These are phyloP conservation scores for Scheffersomyces amazonensis DNA, from an alignment of 805 yeast genomes.

Conservation along the genomic window DNA sequence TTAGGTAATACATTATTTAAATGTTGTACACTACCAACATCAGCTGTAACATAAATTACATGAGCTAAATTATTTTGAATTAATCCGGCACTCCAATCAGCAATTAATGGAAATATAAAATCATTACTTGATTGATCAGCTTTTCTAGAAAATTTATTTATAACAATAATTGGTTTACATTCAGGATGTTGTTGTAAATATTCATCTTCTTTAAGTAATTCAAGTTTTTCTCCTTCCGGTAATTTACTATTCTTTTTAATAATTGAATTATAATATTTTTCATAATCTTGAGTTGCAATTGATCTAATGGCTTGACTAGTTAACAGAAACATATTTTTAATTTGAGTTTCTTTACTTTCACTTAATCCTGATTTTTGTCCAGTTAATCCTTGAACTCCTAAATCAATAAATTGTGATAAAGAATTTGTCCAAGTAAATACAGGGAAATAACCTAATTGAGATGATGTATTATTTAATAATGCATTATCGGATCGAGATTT, in stretches of 20 bases:
- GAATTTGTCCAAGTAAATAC: conserved; percentile 90
- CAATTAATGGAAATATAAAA: conserved; percentile 67
- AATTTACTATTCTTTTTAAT: conserved; percentile 15
- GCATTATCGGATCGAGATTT: conserved; percentile 73
- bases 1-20: conserved; percentile 77
- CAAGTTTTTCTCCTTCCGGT: conserved; percentile 16
- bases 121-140: conserved; percentile 49
- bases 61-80: conserved; percentile 81
- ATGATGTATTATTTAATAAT: conserved; percentile 65
- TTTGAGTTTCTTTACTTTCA: conserved; percentile 77
- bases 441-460: conserved; percentile 86
- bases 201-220: conserved; percentile 67
- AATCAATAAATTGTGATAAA: conserved; percentile 73
- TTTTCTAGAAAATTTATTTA: conserved; percentile 66
- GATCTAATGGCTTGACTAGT: conserved; percentile 72
- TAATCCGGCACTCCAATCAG: conserved; percentile 86
- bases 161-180: conserved; percentile 79
- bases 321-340: conserved; percentile 73
- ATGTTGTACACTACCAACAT: conserved; percentile 69
- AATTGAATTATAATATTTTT: conserved; percentile 22
- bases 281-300: conserved; percentile 40
- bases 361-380: conserved; percentile 92
- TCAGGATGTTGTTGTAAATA: conserved; percentile 83
- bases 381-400: conserved; percentile 84
- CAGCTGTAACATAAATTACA: conserved; percentile 84